Evolutionary conservation across 768 basidiomycete genomes (phyloP).

Genomic region (Pleurotus eryngii): DNA sequence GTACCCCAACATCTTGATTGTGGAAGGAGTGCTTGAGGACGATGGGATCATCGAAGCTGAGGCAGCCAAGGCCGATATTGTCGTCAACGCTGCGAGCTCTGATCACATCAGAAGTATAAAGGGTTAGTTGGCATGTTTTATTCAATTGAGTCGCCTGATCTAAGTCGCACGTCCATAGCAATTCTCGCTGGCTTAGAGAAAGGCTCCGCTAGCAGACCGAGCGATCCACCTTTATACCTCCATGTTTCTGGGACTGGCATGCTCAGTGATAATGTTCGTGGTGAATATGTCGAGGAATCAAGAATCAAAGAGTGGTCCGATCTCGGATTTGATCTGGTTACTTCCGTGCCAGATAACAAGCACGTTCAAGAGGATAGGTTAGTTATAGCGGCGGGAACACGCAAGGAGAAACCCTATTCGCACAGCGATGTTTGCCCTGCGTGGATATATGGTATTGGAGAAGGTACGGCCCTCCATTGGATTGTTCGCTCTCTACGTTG

Average conservation of each 20-base stretch:
- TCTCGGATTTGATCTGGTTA: slow-evolving; percentile 29
- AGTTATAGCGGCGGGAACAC: slow-evolving; percentile 38
- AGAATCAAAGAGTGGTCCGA: slow-evolving; percentile 33
- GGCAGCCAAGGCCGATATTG: slow-evolving; percentile 31
- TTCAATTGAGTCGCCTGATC: background rate
- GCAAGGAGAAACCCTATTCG: slow-evolving; percentile 37
- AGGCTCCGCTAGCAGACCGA: slow-evolving; percentile 30
- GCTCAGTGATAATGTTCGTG: slow-evolving; percentile 35
- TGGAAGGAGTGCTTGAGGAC: slow-evolving; percentile 38
- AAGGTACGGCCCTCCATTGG: slow-evolving; percentile 22
- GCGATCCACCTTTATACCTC: slow-evolving; percentile 38
- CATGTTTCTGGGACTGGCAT: slow-evolving; percentile 42
- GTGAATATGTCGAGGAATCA: slow-evolving; percentile 27
- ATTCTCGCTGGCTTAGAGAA: slow-evolving; percentile 35
- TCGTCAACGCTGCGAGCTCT: slow-evolving; percentile 39
- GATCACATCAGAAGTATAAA: slow-evolving; percentile 32
- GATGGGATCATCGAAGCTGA: slow-evolving; percentile 30
- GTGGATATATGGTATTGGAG: slow-evolving; percentile 40
- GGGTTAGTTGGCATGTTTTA: slow-evolving; percentile 17
- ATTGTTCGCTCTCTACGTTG: background rate
- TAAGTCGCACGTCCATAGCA: slow-evolving; percentile 18
- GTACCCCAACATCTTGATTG: slow-evolving; percentile 29
- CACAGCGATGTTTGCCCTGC: slow-evolving; percentile 38
- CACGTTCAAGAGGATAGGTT: slow-evolving; percentile 21
- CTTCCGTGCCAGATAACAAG: slow-evolving; percentile 18